Evolutionary conservation across 805 yeast species (phyloP), one percentile per base, ranked within the genome.

Genomic region (Grigorovia transvaalensis): DNA sequence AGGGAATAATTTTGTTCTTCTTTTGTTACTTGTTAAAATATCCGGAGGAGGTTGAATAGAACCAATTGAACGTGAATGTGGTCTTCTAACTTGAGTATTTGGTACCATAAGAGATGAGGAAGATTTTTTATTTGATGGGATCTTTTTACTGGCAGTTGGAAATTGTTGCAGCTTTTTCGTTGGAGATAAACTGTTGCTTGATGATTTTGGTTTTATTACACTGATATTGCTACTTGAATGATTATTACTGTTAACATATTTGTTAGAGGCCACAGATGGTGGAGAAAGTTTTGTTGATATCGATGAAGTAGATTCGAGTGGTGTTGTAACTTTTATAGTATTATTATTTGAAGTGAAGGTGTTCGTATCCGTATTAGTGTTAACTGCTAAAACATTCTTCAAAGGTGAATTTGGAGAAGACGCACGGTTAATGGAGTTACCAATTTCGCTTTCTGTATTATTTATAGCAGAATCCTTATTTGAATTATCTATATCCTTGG

Each of bases 21-120:
- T 58, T 43, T 56, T 58, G 45, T 54, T 60, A 45, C 64, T 63
- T 12, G 65, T 49, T 33, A 65, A 63, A 15, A 64, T 60, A 55
- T 66, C 70, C 2, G 68, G 64, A 23, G 70, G 68, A 11, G 56
- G 54, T 9, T 59, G 60, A 8, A 60, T 63, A 9, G 67, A 60
- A 43, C 68, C 67, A 42, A 66, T 56, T 4, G 70, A 66, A 50
- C 56, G 59, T 4, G 69, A 64, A 50, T 66, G 66, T 6, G 67
- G 68, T 48, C 70, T 62, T 42, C 57, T 51, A 35, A 40, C 17
- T 11, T 13, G 20, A 47, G 20, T 23, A 23, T 3, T 47, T 44
- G 41, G 33, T 18, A 19, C 20, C 20, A n/a, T 23, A 13, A 45
- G 38, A 2, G 50, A 49, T 15, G 46, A 20, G 9, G 29, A 18